Base-by-base conservation (phyloP, 2,329 filamentous ascomycete species). In the Pochonia chlamydosporia region DNA sequence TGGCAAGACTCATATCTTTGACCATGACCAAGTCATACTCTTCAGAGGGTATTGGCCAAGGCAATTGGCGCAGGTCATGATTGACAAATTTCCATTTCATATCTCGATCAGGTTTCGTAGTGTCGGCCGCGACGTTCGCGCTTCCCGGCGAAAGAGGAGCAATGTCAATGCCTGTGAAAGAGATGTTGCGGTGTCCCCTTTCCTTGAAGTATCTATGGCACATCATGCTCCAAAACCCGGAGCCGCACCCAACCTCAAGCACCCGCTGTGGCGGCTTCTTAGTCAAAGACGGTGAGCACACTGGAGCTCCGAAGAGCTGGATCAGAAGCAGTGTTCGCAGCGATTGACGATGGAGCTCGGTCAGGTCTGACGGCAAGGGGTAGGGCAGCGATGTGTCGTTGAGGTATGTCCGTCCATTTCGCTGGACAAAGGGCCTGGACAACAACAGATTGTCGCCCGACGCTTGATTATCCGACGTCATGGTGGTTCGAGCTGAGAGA, bases 51-150 rank as follows among this genome's bases (percentile, higher is more conserved):
- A 96, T 89, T 0, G 92, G 92, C 58, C 91, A 79, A 1, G 89
- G 88, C 2, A 77, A 64, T 50, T 80, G 79, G 49, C 89, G 84
- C 53, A 95, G 69, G 64, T 96, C 91, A 62, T 96, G 89, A 61
- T 91, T 87, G 45, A 95, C 80, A 62, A 96, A 96, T 10, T 75
- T 82, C 89, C 90, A 96, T 54, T 87, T 84, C 74, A 96, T 85
- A 41, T 88, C 87, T 56, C 84, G 82, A 54, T 80, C 76, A 4
- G 73, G 72, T 56, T 82, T 81, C 56, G 75, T 62, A 44, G 61
- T 60, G 39, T 63, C 63, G 44, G 59, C 48, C 5, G 57, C 52
- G 10, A 54, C 57, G 31, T 57, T 61, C 36, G 58, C 52, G 45
- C 60, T 67, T 26, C 69, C 68, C 7, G 68, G 65, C 4, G 85